Conservation (phyloP, 345 rosid species). For the Citrus unshiu region DNA sequence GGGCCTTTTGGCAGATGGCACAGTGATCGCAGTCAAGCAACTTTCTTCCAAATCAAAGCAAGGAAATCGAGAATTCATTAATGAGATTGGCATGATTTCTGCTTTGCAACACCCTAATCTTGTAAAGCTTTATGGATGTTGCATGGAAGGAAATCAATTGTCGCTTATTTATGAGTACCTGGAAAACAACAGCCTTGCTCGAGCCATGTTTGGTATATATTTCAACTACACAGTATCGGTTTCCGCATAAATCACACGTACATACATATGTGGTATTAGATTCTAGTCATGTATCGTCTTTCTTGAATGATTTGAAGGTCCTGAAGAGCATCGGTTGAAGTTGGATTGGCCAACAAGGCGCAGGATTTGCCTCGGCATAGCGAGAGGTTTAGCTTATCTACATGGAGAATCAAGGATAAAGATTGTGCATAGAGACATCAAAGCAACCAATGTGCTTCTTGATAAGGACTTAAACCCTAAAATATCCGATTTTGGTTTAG, state of each 20-base stretch:
- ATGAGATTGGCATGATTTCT: slow-evolving; percentile 56
- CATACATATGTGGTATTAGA: background rate
- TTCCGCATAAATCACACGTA: background rate
- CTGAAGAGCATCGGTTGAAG: slow-evolving; percentile 34
- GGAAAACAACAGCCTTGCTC: slow-evolving; percentile 68
- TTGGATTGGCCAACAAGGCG: slow-evolving; percentile 64
- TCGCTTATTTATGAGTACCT: slow-evolving; percentile 64
- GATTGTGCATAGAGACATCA: slow-evolving; percentile 74
- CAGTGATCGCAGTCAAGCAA: slow-evolving; percentile 53
- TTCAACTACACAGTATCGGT: background rate
- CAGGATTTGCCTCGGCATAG: slow-evolving; percentile 62
- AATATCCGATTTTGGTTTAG: slow-evolving; percentile 72
- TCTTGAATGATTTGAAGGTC: slow-evolving; percentile 24
- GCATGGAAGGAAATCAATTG: slow-evolving; percentile 57
- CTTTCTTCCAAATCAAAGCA: slow-evolving; percentile 68
- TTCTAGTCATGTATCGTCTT: background rate
- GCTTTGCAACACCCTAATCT: slow-evolving; percentile 63
- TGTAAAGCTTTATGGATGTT: slow-evolving; percentile 66
- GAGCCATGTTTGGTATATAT: slow-evolving; percentile 58
- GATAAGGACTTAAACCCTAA: slow-evolving; percentile 48
- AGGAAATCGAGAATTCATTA: slow-evolving; percentile 66
- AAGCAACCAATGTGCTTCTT: slow-evolving; percentile 66
- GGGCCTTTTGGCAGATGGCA: slow-evolving; percentile 55
- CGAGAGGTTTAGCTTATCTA: slow-evolving; percentile 61
- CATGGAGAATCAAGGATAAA: slow-evolving; percentile 68